Conservation (phyloP, 177 flowering plant genomes). For the Telopea speciosissima region DNA sequence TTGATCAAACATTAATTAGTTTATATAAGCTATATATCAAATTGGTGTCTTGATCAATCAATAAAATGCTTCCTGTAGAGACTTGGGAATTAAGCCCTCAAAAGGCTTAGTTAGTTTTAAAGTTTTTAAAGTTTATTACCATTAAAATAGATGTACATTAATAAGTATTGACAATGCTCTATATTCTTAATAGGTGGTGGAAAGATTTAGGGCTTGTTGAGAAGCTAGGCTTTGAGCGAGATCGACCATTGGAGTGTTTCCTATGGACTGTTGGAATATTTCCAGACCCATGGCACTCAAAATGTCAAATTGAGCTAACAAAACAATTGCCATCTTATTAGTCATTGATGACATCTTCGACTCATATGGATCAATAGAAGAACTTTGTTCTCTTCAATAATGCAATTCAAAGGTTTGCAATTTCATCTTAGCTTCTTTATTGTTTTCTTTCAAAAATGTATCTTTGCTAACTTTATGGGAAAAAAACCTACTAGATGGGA, state of each 20-base stretch:
- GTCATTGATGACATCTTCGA: conserved; percentile 35
- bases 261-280: conserved; percentile 32
- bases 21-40: too few species aligned
- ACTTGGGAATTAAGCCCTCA: too few species aligned
- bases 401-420: conserved; percentile 23
- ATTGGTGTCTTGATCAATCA: too few species aligned
- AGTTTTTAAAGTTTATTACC: too few species aligned
- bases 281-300: conserved; percentile 22
- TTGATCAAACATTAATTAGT: too few species aligned
- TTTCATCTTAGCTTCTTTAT: neutral
- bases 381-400: conserved; percentile 26
- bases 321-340: conserved; percentile 24
- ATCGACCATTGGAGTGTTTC: conserved; percentile 30
- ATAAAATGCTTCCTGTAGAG: too few species aligned
- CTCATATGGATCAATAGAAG: conserved; percentile 26
- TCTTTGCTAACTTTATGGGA: neutral
- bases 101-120: too few species aligned
- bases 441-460: neutral
- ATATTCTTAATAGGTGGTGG: conserved; percentile 29
- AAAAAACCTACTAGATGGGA: conserved; percentile 29
- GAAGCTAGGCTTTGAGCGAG: conserved; percentile 26
- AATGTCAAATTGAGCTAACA: conserved; percentile 20
- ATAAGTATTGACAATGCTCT: too few species aligned
- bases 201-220: conserved; percentile 25
- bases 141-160: too few species aligned